Evolutionary conservation across 139 green algal genomes (phyloP).

Genomic region (Pseudopediastrum boryanum): DNA sequence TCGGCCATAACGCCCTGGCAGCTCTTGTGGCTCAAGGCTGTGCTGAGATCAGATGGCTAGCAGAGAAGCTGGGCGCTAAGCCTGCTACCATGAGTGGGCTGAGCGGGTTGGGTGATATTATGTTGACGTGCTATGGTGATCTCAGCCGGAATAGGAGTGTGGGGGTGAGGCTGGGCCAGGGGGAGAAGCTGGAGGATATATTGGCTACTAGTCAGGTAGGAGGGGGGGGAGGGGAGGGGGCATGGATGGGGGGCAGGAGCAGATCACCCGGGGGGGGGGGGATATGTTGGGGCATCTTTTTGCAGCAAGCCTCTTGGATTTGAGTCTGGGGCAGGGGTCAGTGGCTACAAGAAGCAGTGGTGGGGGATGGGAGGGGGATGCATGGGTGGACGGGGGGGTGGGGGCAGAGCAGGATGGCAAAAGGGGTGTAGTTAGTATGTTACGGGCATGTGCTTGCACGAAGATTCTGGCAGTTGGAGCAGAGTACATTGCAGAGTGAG

Average conservation of each 20-base stretch:
- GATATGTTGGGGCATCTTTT: background rate
- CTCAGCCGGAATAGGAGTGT: conserved; percentile 86
- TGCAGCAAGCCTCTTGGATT: no score
- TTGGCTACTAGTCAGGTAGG: conserved; percentile 66
- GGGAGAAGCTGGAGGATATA: conserved; percentile 92
- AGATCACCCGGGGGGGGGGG: background rate
- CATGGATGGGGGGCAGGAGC: background rate
- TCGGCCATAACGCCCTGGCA: conserved; percentile 97
- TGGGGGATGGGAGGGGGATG: no score
- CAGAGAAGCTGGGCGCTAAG: conserved; percentile 92
- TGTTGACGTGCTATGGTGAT: conserved; percentile 98
- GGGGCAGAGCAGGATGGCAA: no score
- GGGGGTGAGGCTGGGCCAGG: conserved; percentile 89
- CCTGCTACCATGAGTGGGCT: conserved; percentile 89
- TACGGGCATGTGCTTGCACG: no score
- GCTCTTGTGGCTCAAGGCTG: conserved; percentile 82
- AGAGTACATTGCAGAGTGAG: no score
- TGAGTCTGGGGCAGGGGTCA: no score
- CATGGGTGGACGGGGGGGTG: no score
- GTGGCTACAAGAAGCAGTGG: no score
- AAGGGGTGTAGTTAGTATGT: no score
- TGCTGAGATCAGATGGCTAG: conserved; percentile 86
- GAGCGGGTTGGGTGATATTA: conserved; percentile 97
- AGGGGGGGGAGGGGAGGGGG: background rate
- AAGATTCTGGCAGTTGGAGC: no score